Conservation (phyloP, 352 stramenopile genomes). For the Pythium vanterpoolii region DNA sequence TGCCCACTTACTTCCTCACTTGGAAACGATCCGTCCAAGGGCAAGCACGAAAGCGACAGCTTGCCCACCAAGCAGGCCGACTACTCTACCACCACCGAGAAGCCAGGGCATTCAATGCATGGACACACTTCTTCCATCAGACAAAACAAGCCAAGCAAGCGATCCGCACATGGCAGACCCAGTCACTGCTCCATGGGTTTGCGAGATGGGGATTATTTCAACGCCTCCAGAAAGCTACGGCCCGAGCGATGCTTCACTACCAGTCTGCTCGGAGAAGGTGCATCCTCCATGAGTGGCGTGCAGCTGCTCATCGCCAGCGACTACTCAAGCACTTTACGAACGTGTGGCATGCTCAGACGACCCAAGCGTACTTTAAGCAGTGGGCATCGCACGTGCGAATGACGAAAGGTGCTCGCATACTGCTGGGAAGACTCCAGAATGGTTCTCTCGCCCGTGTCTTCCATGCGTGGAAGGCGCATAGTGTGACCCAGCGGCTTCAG, state of each 20-base stretch:
- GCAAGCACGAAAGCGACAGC: conserved; percentile 12
- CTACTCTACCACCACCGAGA: conserved; percentile 26
- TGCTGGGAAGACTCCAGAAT: conserved; percentile 14
- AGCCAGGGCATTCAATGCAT: conserved; percentile 31
- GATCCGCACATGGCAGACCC: conserved; percentile 10
- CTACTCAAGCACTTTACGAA: conserved; percentile 11
- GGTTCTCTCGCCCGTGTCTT: conserved; percentile 28
- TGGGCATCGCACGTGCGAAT: conserved; percentile 4
- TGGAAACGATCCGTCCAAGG: conserved; percentile 28
- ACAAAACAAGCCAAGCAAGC: conserved; percentile 11
- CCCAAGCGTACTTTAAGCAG: conserved; percentile 2
- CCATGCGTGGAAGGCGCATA: conserved; percentile 35
- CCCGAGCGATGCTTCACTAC: neutral
- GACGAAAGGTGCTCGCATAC: neutral
- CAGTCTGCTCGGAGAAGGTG: neutral
- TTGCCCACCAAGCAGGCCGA: conserved; percentile 27
- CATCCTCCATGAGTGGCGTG: conserved; percentile 4
- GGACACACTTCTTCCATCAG: conserved; percentile 15
- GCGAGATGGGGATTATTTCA: conserved; percentile 12
- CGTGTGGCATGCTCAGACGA: conserved; percentile 15
- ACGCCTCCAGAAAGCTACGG: neutral
- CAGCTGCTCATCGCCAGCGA: conserved; percentile 1
- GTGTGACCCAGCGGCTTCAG: conserved; percentile 10
- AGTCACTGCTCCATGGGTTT: neutral
- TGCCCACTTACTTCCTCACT: conserved; percentile 29